Base-by-base conservation (phyloP, 2,329 filamentous ascomycete genomes). In the Hymenoscyphus infarciens region DNA sequence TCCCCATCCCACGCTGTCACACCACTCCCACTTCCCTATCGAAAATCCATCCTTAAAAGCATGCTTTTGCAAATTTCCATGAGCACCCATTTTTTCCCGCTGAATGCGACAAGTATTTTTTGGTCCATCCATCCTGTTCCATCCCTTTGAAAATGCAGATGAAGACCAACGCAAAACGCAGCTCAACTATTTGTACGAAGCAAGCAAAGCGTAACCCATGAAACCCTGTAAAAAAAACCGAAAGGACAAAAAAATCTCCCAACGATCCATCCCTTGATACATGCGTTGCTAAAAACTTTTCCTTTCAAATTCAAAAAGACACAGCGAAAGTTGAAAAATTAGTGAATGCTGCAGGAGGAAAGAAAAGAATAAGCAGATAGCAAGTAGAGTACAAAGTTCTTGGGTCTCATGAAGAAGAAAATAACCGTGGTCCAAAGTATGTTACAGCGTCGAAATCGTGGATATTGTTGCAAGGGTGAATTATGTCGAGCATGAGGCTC, bases 401-500 rank as follows among this genome's bases (percentile, higher is more conserved):
- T 65, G 60, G 60, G 65, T 65, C 57, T 65, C 62, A 58, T 61
- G 33, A 62, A 52, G 57, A 52, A 55, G 52, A 58, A 60, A 59
- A 59, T 49, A 62, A 57, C 57, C 52, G 60, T 60, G 52, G 63
- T 61, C 65, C 60, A 63, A 52, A 64, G 62, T 63, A 63, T 59
- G 60, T 67, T 69, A 69, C 67, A 69, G 55, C 61, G 65, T 63
- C 64, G 64, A 66, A 57, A 54, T 61, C 33, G 63, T 52, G 19
- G 61, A 57, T 60, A 45, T 45, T 60, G 45, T 57, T 38, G 35
- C 16, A 38, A 55, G 31, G 56, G 61, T 39, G 42, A 27, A 59
- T 59, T 15, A 52, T 57, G 56, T 65, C 59, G 62, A 63, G 62
- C 62, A 60, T 61, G 31, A 57, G 35, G 58, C 61, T 60, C 19